Base-by-base conservation (phyloP, 2,329 filamentous ascomycete species). In the Neoarthrinium moseri region DNA sequence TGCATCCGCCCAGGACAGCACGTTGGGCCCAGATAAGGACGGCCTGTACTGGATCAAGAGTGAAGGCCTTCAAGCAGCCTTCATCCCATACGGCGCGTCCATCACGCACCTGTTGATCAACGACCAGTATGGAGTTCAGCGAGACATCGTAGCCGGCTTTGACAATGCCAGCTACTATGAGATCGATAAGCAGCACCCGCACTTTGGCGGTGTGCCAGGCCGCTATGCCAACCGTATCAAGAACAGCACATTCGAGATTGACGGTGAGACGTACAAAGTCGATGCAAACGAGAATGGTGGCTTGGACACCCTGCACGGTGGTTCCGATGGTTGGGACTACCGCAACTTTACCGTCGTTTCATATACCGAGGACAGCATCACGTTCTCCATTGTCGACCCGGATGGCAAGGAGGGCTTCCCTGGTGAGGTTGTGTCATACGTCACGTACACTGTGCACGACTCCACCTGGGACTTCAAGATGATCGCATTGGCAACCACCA, bases 211-310 rank as follows among this genome's bases (percentile, higher is more conserved):
- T 56, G 81, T 91, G 1, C 86, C 86, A 0, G 87, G 86, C 37
- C 83, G 87, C 45, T 91, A 91, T 62, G 87, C 87, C 48, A 91
- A 91, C 65, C 83, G 87, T 53, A 91, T 91, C 72, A 83, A 81
- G 73, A 90, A 91, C 72, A 84, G 80, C 64, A 84, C 78, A 5
- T 89, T 89, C 58, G 74, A 70, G 48, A 80, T 89, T 47, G 85
- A 88, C 54, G 84, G 83, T 43, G 66, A 69, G 44, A 69, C 64
- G 4, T 88, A 80, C 64, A 65, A 84, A 49, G 68, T 87, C 45
- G 57, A 69, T 29, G 70, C 83, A 39, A 89, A 89, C 63, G 85
- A 86, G 63, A 77, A 85, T 56, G 55, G 74, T 0, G 82, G 82
- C 6, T 66, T 77, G 13, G 70, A 88, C 66, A 87, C 83, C 5